phyloP scores from a whole-genome alignment of 2,329 filamentous ascomycete species.

The Talaromyces pinophilus region DNA sequence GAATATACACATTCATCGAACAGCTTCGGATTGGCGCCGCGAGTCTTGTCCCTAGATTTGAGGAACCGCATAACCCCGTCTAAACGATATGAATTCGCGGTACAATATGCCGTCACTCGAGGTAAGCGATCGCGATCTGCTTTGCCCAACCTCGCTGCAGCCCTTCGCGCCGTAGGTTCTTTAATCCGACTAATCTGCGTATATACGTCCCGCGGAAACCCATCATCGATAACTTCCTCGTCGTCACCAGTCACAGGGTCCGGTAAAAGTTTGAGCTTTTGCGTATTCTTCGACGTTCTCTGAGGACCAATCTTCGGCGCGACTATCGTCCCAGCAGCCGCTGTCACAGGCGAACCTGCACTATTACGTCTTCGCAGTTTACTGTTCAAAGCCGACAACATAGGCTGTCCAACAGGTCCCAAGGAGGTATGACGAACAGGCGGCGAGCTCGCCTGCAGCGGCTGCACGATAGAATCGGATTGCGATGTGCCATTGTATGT shows the following conservation, averaged over 20 bases:
- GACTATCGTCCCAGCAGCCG: slow-evolving; percentile 45
- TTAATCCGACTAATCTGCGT: slow-evolving; percentile 98
- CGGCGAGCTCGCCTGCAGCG: slow-evolving; percentile 43
- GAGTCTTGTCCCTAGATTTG: slow-evolving; percentile 76
- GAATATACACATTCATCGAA: slow-evolving; percentile 99
- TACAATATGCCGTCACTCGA: slow-evolving; percentile 94
- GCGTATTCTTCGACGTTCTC: slow-evolving; percentile 88
- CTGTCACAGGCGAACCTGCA: slow-evolving; percentile 61
- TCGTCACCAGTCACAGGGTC: slow-evolving; percentile 82
- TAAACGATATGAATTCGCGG: slow-evolving; percentile 86
- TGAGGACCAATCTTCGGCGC: slow-evolving; percentile 84
- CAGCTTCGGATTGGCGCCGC: slow-evolving; percentile 81
- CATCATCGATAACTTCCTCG: slow-evolving; percentile 77
- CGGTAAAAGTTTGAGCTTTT: slow-evolving; percentile 96
- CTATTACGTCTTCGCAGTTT: slow-evolving; percentile 86
- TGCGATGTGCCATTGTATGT: slow-evolving; percentile 45
- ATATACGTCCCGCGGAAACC: slow-evolving; percentile 93
- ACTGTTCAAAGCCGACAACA: slow-evolving; percentile 79
- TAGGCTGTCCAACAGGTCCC: slow-evolving; percentile 51
- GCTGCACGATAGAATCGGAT: slow-evolving; percentile 44
- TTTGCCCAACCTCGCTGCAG: slow-evolving; percentile 90
- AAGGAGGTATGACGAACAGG: slow-evolving; percentile 34
- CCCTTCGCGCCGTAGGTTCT: slow-evolving; percentile 86
- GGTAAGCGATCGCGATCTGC: slow-evolving; percentile 85
- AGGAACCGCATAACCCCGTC: slow-evolving; percentile 87